Evolutionary conservation across 108 stramenopile species (phyloP).

Genomic region (Nitzschia sp.): DNA sequence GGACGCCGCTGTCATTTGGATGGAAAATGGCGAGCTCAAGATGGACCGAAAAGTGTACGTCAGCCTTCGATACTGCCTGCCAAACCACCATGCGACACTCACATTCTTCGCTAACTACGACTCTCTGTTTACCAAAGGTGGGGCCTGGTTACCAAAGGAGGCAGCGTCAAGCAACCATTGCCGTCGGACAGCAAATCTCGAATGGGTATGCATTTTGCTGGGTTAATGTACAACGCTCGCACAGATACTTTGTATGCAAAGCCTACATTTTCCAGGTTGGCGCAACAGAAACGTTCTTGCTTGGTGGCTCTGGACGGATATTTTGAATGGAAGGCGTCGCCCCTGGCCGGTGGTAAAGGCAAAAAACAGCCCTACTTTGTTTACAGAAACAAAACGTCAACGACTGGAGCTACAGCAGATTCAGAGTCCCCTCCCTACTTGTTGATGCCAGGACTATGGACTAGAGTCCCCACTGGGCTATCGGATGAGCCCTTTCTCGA

Average conservation of each 20-base stretch:
- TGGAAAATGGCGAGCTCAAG: conserved; percentile 25
- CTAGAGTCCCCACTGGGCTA: conserved; percentile 52
- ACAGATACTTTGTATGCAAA: conserved; percentile 76
- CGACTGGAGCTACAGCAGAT: background rate
- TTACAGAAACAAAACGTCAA: conserved; percentile 23
- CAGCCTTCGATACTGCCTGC: too few relatives aligned
- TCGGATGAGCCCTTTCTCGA: conserved; percentile 44
- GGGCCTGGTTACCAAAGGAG: conserved; percentile 73
- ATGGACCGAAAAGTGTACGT: conserved; percentile 31
- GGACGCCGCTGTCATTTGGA: conserved; percentile 44
- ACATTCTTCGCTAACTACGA: background rate
- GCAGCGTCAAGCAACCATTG: conserved; percentile 46
- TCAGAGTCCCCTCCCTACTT: conserved; percentile 14
- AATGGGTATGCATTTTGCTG: conserved; percentile 57
- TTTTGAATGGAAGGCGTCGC: conserved; percentile 77
- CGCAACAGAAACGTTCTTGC: conserved; percentile 51
- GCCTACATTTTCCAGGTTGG: conserved; percentile 57
- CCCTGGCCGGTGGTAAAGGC: conserved; percentile 39
- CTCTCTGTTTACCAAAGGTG: conserved; percentile 31
- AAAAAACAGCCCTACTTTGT: conserved; percentile 86
- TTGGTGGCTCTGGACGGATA: conserved; percentile 82
- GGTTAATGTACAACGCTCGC: conserved; percentile 81
- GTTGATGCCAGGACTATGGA: conserved; percentile 76
- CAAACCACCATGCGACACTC: too few relatives aligned
- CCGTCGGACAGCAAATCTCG: conserved; percentile 29